A percentile compares a stretch with the other conserved stretches of the same genome.
Evolutionary conservation across 495 filamentous ascomycete genomes (phyloP).

Genomic region (Penicillium parvum): DNA sequence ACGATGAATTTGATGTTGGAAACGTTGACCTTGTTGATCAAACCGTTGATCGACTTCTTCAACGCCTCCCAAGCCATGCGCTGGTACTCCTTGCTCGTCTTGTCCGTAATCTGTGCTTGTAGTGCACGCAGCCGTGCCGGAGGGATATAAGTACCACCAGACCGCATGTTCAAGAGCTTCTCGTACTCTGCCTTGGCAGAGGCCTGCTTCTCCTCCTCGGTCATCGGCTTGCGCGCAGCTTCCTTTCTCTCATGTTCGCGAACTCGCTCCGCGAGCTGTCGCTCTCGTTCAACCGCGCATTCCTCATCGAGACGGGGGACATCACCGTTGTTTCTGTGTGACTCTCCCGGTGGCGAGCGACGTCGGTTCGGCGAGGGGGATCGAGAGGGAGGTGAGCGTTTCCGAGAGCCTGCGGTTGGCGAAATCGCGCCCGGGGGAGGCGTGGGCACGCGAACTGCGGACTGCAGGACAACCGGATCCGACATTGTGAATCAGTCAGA

Average conservation of each 20-base stretch:
- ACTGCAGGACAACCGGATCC: conserved; percentile 53
- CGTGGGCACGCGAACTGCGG: conserved; percentile 64
- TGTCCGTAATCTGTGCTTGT: conserved; percentile 95
- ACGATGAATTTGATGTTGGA: conserved; percentile 97
- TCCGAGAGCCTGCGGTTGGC: conserved; percentile 49
- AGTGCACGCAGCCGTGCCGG: conserved; percentile 85
- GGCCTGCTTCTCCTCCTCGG: conserved; percentile 78
- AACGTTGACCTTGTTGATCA: conserved; percentile 98
- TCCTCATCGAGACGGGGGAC: conserved; percentile 51
- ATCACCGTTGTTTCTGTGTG: conserved; percentile 29
- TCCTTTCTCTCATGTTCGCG: conserved; percentile 51
- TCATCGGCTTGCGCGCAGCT: conserved; percentile 54
- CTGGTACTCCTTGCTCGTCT: conserved; percentile 93
- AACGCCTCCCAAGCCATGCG: conserved; percentile 98
- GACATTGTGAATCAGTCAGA: conserved; percentile 32
- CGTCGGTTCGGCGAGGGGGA: conserved; percentile 62
- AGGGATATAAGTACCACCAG: conserved; percentile 93
- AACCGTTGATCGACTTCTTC: conserved; percentile 97
- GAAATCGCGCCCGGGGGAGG: conserved; percentile 55
- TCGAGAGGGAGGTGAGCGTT: conserved; percentile 58
- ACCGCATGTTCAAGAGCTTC: conserved; percentile 82
- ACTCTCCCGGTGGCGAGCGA: conserved; percentile 51
- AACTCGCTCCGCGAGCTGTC: conserved; percentile 57
- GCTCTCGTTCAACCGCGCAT: conserved; percentile 56
- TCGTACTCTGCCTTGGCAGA: conserved; percentile 86